A percentile compares a stretch with the other conserved stretches of the same genome.
Conservation (phyloP, 805 yeast species). For the Pichia nakasei region DNA sequence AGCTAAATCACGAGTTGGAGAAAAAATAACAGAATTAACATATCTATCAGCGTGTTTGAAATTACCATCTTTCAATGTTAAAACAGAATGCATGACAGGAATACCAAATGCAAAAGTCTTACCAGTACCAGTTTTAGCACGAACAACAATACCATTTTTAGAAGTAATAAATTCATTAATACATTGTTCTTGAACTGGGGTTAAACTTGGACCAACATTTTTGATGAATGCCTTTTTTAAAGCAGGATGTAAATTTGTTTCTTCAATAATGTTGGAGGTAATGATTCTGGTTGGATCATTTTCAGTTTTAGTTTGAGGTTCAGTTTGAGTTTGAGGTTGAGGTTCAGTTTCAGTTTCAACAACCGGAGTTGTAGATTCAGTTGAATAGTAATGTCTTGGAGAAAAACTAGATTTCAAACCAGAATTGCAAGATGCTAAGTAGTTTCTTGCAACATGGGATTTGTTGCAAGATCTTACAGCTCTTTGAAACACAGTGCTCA, state of each 20-base stretch:
- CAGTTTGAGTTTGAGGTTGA: no score
- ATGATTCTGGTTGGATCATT: neutral
- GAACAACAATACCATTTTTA: constrained; percentile 62
- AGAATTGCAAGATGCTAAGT: no score
- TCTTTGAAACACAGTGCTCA: no score
- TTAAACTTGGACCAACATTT: constrained; percentile 40
- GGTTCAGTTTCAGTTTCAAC: no score
- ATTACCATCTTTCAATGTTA: constrained; percentile 18
- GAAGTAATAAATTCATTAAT: constrained; percentile 45
- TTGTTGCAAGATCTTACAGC: no score
- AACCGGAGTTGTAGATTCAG: no score
- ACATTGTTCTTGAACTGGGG: constrained; percentile 62
- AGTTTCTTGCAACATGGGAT: no score
- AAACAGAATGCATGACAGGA: constrained; percentile 58
- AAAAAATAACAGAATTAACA: constrained; percentile 59
- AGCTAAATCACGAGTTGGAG: constrained; percentile 91
- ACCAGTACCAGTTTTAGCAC: constrained; percentile 95
- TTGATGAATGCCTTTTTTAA: constrained; percentile 26
- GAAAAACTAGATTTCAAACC: no score
- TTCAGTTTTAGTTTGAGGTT: no score
- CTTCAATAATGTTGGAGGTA: constrained; percentile 16
- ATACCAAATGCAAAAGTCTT: constrained; percentile 84
- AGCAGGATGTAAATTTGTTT: constrained; percentile 19
- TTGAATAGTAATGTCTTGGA: no score
- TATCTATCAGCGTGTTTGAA: constrained; percentile 19